Evolutionary conservation across 805 yeast species (phyloP).

Genomic region (Yarrowia sp.): DNA sequence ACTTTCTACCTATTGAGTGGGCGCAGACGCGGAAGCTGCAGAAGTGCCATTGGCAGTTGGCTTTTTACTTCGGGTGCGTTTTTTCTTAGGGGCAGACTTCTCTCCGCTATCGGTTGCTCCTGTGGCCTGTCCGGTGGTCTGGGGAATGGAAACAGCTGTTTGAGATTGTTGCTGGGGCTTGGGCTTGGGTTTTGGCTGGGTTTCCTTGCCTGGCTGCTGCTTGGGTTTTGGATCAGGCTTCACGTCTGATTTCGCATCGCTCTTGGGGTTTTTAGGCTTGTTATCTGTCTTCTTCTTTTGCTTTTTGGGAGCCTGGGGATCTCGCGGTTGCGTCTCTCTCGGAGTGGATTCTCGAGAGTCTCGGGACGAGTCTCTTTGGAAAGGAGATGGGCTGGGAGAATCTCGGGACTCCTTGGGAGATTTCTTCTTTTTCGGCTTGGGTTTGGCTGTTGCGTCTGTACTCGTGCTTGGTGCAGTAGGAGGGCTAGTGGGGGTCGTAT

Average conservation of each 20-base stretch:
- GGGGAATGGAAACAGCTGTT: not conserved
- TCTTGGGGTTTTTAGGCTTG: not conserved
- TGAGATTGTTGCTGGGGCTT: not conserved
- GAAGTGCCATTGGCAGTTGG: not conserved
- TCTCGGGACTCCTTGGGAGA: not conserved
- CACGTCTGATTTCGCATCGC: not conserved
- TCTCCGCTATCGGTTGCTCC: not conserved
- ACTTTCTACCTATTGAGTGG: no score
- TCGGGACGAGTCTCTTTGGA: no score
- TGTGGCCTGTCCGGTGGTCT: not conserved
- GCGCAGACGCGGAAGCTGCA: no score
- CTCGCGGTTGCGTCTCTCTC: not conserved
- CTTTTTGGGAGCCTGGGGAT: not conserved
- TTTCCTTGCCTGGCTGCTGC: conserved; percentile 2
- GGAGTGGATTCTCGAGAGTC: not conserved
- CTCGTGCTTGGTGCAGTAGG: not conserved
- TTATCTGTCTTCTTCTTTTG: not conserved
- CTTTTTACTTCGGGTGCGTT: not conserved
- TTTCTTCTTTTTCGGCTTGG: not conserved
- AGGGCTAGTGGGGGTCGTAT: no score
- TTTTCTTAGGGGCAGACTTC: not conserved
- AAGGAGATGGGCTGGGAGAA: not conserved
- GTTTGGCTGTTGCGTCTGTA: not conserved
- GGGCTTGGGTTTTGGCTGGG: not conserved
- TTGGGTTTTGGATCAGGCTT: not conserved